Percentiles rank a stretch among this genome's conserved stretches.
Evolutionary conservation across 2,329 filamentous ascomycete species (phyloP).

Genomic region (Trichoderma semiorbis): DNA sequence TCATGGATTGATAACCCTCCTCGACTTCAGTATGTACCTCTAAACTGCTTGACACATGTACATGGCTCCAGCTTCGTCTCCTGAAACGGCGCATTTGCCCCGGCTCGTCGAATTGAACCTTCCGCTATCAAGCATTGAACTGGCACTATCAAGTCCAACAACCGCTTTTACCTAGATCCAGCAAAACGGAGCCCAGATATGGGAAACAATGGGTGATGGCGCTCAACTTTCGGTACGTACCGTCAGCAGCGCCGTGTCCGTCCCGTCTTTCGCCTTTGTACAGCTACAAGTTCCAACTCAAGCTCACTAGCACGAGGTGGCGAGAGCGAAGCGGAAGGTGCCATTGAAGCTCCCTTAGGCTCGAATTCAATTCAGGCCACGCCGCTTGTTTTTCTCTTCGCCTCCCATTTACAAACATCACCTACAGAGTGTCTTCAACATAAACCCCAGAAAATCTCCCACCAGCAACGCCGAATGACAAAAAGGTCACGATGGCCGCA

Average conservation of each 20-base stretch:
- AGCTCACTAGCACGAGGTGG: constrained; percentile 1
- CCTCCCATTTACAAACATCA: not conserved
- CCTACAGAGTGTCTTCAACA: not conserved
- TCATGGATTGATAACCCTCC: not conserved
- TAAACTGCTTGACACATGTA: not conserved
- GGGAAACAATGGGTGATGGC: not conserved
- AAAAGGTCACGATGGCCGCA: not conserved
- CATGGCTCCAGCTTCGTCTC: not conserved
- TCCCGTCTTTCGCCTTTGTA: not conserved
- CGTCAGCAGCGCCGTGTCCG: constrained; percentile 13
- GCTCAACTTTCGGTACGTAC: constrained; percentile 15
- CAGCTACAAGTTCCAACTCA: not conserved
- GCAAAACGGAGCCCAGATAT: not conserved
- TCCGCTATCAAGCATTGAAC: not conserved
- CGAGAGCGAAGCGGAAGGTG: constrained; percentile 2
- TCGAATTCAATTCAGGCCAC: not conserved
- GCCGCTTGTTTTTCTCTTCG: not conserved
- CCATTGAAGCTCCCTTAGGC: constrained; percentile 1
- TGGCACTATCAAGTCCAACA: not conserved
- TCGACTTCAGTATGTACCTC: not conserved
- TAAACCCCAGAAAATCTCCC: not conserved
- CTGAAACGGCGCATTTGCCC: not conserved
- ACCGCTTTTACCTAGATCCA: not conserved
- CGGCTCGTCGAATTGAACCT: not conserved
- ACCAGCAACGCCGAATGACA: not conserved